A percentile compares a stretch with the other conserved stretches of the same genome.
Evolutionary conservation across 2,329 filamentous ascomycete genomes (phyloP).

Genomic region (Aspergillus pseudoterreus): DNA sequence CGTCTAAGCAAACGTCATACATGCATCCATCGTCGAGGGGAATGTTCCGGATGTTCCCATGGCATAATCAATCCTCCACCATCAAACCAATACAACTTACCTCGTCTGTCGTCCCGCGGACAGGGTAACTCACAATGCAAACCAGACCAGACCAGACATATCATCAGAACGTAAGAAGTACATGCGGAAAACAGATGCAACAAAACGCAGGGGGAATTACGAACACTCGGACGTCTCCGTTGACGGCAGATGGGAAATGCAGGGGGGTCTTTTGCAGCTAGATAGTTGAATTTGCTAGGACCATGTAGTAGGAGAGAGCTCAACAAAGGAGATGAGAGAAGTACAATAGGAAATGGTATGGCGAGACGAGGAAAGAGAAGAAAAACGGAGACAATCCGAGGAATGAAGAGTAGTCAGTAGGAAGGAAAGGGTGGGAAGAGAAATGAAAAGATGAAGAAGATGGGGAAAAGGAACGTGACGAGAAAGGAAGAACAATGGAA

Average conservation of each 20-base stretch:
- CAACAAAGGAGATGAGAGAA: slow-evolving; percentile 31
- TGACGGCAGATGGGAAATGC: slow-evolving; percentile 1
- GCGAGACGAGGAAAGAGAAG: slow-evolving; percentile 3
- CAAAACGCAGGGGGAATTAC: slow-evolving; percentile 9
- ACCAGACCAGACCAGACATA: not conserved
- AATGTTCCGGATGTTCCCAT: too few species aligned
- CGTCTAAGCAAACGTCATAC: too few species aligned
- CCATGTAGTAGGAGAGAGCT: slow-evolving; percentile 28
- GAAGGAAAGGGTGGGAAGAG: slow-evolving; percentile 18
- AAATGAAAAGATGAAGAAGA: slow-evolving; percentile 11
- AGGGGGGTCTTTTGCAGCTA: slow-evolving; percentile 18
- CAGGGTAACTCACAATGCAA: too few species aligned
- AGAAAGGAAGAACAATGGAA: slow-evolving; percentile 16
- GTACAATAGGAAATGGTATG: slow-evolving; percentile 28
- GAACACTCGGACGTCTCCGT: slow-evolving; percentile 9
- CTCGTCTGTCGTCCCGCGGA: too few species aligned
- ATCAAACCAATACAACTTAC: not conserved
- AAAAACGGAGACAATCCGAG: slow-evolving; percentile 2
- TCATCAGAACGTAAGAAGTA: slow-evolving; percentile 3
- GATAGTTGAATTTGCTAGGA: slow-evolving; percentile 31
- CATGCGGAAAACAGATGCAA: not conserved
- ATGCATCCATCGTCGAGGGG: too few species aligned
- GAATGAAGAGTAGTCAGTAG: slow-evolving; percentile 14
- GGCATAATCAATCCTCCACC: too few species aligned
- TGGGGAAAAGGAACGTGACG: slow-evolving; percentile 15